These are phyloP conservation scores for Fusarium sp. DNA, from an alignment of 2,329 filamentous ascomycete species.

Conservation along the genomic window DNA sequence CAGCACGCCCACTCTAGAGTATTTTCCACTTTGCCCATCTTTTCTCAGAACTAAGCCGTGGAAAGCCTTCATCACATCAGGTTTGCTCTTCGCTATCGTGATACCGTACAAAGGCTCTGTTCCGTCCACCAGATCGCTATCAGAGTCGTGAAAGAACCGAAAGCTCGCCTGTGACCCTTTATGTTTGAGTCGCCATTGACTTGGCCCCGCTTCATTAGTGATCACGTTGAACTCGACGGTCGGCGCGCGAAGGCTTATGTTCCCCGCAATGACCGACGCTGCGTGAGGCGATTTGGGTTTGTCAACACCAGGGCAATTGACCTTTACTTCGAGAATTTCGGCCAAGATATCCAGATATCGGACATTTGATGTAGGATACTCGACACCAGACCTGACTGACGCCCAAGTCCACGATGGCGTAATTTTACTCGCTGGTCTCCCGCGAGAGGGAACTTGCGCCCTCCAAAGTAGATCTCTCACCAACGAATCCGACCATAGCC, in stretches of 20 bases:
- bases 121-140: background rate
- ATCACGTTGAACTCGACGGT: background rate
- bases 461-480: background rate
- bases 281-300: background rate
- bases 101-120: background rate
- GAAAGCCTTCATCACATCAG: background rate
- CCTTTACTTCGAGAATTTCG: background rate
- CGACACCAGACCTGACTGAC: background rate
- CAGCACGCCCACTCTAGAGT: background rate
- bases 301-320: background rate
- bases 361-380: background rate
- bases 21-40: background rate
- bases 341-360: background rate
- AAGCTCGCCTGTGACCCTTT: background rate
- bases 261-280: background rate
- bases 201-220: background rate
- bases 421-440: background rate
- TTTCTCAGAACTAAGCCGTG: background rate
- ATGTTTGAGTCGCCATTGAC: background rate
- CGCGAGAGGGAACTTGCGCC: background rate
- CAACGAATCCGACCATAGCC: background rate
- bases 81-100: background rate
- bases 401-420: background rate
- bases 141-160: background rate
- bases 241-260: background rate